Base-by-base conservation (phyloP, 2,329 filamentous ascomycete genomes). In the Diaporthe humulicola region DNA sequence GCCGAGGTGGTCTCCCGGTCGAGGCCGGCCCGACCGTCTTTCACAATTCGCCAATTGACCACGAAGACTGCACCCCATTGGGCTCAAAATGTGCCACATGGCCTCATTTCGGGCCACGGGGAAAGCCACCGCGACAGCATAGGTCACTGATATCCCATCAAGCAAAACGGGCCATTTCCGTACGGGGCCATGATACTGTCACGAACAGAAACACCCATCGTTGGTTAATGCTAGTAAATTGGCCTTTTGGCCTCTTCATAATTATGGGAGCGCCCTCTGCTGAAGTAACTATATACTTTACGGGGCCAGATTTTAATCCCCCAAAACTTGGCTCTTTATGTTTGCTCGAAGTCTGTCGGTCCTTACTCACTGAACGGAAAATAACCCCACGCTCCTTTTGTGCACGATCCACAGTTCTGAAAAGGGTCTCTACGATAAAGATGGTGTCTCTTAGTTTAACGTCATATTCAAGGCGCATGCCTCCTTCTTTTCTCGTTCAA, bases 121-220 rank as follows among this genome's bases (percentile, higher is more conserved):
- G 56, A 71, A 4, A 73, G 2, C n/a, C 25, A 42, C 33, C 25
- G 36, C 19, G 5, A 48, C 54, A 36, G 28, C 15, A 61, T 14
- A 70, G 71, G 71, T 38, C 22, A 28, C 25, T 9, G 9, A 42
- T 50, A 36, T 10, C 71, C 54, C 25, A 12, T 52, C 36, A 17
- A 33, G 15, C 30, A 42, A 48, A 70, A 74, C 72, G 15, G 64
- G 64, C 42, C 64, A 25, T 60, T 19, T 28, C 22, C 40, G 30
- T 30, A 40, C 9, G 30, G 64, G 72, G 42, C 64, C 54, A 60
- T 42, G 60, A 69, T 40, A 71, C 57, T 33, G 33, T 64, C 64
- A 69, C 48, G 64, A 33, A 40, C 4, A 40, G 42, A 69, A 50
- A 69, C 64, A 67, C n/a, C 3, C 12, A 28, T 25, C 5, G 33